Base-by-base conservation (phyloP, 1,284 basidiomycete species). In the Phellopilus nigrolimitatus region DNA sequence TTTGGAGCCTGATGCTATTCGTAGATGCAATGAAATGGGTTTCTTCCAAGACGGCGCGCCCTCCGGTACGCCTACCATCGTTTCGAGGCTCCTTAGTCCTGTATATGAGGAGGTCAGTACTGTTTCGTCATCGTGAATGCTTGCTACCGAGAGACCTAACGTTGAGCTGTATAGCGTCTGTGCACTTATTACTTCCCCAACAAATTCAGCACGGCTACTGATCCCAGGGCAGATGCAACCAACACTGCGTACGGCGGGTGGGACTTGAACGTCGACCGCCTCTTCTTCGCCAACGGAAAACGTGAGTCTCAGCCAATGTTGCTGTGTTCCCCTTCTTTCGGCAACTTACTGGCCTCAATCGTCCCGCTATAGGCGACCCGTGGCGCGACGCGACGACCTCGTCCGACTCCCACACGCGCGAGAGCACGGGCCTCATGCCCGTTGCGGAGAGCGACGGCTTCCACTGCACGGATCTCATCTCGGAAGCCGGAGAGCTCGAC, bases 331-430 rank as follows among this genome's bases (percentile, higher is more conserved):
- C 48, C 19, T 59, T 17, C 39, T 36, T n/a, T 46, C 4, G 58
- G 45, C n/a, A n/a, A n/a, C n/a, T n/a, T 28, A 51, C 53, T 17
- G 36, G 36, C 21, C 42, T 54, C 2, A 49, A 22, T 51, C 55
- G 36, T 57, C 51, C 19, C 30, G 39, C 28, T 19, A 15, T 27
- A 83, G 83, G 80, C 43, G 84, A 87, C 61, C 83, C 84, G 13
- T 88, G 84, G 84, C 74, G 76, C 54, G 81, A 82, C 52, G 76
- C 77, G 5, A 86, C 84, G 0, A 67, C 84, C 12, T 85, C 84
- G 3, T 79, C 83, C 0, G 72, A 76, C 25, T 69, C 69, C 27
- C 66, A 74, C n/a, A 57, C 66, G 49, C 68, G 75, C 49, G 19
- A 61, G 13, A 84, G 75, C 60, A 83, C 79, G 2, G 47, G 69